phyloP scores from a whole-genome alignment of 2,329 filamentous ascomycete genomes.

The Keithomyces neogunnii region DNA sequence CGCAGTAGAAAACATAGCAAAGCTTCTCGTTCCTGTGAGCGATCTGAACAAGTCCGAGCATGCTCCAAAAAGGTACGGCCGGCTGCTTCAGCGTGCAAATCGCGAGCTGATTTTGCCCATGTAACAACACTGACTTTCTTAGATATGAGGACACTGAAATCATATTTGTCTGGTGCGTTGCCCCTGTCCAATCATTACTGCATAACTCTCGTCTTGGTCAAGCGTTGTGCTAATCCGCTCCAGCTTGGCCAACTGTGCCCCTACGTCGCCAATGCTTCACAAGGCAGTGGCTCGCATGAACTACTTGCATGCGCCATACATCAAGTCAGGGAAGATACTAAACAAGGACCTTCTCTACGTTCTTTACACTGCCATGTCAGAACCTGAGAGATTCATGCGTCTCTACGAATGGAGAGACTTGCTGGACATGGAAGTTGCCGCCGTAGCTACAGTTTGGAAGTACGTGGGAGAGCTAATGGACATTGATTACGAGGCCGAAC shows the following conservation, averaged over 20 bases:
- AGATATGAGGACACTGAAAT: constrained; percentile 34
- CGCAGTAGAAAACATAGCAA: constrained; percentile 27
- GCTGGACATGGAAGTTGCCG: constrained; percentile 60
- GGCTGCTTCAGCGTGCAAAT: not conserved
- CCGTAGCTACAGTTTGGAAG: constrained; percentile 63
- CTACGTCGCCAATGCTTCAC: constrained; percentile 20
- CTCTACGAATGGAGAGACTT: constrained; percentile 62
- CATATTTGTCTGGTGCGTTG: constrained; percentile 25
- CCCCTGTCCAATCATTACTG: not conserved
- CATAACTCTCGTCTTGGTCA: not conserved
- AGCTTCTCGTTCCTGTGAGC: constrained; percentile 25
- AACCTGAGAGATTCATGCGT: constrained; percentile 55
- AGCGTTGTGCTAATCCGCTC: not conserved
- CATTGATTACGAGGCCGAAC: constrained; percentile 40
- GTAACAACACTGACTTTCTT: not conserved
- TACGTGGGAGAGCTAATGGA: constrained; percentile 60
- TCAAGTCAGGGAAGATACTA: constrained; percentile 24
- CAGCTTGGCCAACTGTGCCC: constrained; percentile 22
- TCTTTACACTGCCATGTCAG: constrained; percentile 51
- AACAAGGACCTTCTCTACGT: constrained; percentile 31
- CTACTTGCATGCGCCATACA: constrained; percentile 27
- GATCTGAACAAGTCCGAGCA: constrained; percentile 23
- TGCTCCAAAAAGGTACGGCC: constrained; percentile 27
- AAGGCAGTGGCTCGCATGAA: constrained; percentile 31
- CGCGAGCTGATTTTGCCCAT: too few species aligned